phyloP scores from a whole-genome alignment of 1,284 basidiomycete genomes.

The Cutaneotrichosporon sp. region DNA sequence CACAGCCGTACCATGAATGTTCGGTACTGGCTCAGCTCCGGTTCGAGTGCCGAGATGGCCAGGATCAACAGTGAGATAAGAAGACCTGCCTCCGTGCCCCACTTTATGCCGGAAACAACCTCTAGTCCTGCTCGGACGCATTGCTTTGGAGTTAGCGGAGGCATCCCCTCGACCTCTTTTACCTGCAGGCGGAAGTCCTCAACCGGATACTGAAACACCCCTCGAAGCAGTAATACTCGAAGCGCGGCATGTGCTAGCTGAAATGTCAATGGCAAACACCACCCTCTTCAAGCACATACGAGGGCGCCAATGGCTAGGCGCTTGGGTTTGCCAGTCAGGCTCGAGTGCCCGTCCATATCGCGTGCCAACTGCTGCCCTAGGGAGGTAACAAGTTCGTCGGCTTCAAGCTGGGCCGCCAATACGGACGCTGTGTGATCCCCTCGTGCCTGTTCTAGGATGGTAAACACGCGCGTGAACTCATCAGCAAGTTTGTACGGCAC shows the following conservation, averaged over 20 bases:
- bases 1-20: constrained; percentile 15
- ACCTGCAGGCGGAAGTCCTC: constrained; percentile 9
- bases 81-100: constrained; percentile 16
- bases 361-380: constrained; percentile 1
- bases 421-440: background rate
- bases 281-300: background rate
- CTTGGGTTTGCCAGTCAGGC: background rate
- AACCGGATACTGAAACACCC: constrained; percentile 7
- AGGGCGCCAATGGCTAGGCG: background rate
- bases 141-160: constrained; percentile 1
- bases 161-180: too few species aligned
- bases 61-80: constrained; percentile 15
- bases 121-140: constrained; percentile 6
- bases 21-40: constrained; percentile 7
- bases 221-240: constrained; percentile 13
- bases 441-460: constrained; percentile 1
- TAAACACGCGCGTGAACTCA: constrained; percentile 4
- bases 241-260: constrained; percentile 13
- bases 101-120: constrained; percentile 11
- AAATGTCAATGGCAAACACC: background rate
- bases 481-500: background rate
- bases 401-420: constrained; percentile 9
- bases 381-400: constrained; percentile 8
- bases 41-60: constrained; percentile 3
- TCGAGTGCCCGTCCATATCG: background rate